phyloP scores from a whole-genome alignment of 768 basidiomycete species.

The Strobilomyces dryophilus region DNA sequence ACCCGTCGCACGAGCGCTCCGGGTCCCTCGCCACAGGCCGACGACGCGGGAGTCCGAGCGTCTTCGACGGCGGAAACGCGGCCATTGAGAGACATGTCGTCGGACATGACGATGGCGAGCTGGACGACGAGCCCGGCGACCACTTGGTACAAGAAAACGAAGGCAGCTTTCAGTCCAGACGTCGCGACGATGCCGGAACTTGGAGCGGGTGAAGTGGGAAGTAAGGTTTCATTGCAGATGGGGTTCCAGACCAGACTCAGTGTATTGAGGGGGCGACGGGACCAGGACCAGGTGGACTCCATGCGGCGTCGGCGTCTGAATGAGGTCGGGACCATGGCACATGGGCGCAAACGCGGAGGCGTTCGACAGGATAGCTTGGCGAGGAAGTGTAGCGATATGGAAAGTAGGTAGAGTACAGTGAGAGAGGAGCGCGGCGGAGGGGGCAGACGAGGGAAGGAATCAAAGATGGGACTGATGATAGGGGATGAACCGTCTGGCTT shows the following conservation, averaged over 20 bases:
- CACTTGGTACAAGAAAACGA: conserved; percentile 9
- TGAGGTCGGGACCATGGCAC: neutral
- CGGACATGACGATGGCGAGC: conserved; percentile 11
- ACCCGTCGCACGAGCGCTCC: conserved; percentile 9
- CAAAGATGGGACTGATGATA: conserved; percentile 1
- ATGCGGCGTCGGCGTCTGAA: neutral
- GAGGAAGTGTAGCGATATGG: conserved; percentile 2
- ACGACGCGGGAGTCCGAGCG: neutral
- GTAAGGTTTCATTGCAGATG: neutral
- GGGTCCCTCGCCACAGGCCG: neutral
- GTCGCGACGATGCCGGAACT: neutral
- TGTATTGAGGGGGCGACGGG: neutral
- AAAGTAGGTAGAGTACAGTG: neutral
- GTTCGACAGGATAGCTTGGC: neutral
- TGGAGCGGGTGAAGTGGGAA: neutral
- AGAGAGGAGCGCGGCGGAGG: neutral
- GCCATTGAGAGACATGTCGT: conserved; percentile 16
- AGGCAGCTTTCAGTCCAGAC: neutral
- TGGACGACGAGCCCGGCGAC: conserved; percentile 1
- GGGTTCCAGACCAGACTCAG: neutral
- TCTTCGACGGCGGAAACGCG: conserved; percentile 16
- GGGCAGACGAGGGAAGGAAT: neutral
- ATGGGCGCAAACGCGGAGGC: neutral
- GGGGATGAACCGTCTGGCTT: neutral
- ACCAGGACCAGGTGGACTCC: neutral